Conservation (phyloP, 179 eudicot genomes). For the Gypsophila paniculata region DNA sequence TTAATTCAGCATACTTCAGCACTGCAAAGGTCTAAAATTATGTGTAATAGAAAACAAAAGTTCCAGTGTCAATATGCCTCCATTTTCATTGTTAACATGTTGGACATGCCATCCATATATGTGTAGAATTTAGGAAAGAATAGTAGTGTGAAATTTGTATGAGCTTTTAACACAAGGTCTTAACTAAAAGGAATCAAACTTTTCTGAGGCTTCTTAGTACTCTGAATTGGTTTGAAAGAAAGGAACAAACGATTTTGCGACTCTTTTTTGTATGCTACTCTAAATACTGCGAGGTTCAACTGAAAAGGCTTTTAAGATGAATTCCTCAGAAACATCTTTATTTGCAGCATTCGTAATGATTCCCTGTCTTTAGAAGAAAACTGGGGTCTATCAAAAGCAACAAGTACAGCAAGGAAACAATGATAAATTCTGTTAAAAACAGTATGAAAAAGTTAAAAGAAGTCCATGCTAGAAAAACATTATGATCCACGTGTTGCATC, state of each 20-base stretch:
- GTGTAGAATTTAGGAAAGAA: neutral
- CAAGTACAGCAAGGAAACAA: neutral
- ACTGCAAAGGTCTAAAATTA: neutral
- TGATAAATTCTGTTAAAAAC: neutral
- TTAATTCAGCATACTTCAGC: neutral
- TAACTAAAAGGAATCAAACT: slow-evolving; percentile 18
- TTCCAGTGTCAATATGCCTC: too few species aligned
- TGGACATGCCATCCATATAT: neutral
- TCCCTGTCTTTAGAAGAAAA: slow-evolving; percentile 18
- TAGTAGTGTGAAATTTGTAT: too few species aligned
- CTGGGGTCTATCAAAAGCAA: neutral
- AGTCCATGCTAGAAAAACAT: neutral
- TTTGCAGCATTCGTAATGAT: slow-evolving; percentile 1
- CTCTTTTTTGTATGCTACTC: too few species aligned
- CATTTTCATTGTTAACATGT: neutral
- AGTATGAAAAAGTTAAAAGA: too few species aligned
- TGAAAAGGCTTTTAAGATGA: slow-evolving; percentile 14
- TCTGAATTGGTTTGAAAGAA: slow-evolving; percentile 20
- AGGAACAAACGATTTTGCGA: slow-evolving; percentile 11
- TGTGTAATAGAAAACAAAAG: too few species aligned
- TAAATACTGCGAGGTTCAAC: too few species aligned
- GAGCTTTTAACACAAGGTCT: neutral
- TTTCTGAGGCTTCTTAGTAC: slow-evolving; percentile 1
- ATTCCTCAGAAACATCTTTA: slow-evolving; percentile 23
- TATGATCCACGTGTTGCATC: too few species aligned